Evolutionary conservation across 805 yeast genomes (phyloP), one percentile per base, ranked within the genome.

Genomic region (Saccharomycopsis javanensis): DNA sequence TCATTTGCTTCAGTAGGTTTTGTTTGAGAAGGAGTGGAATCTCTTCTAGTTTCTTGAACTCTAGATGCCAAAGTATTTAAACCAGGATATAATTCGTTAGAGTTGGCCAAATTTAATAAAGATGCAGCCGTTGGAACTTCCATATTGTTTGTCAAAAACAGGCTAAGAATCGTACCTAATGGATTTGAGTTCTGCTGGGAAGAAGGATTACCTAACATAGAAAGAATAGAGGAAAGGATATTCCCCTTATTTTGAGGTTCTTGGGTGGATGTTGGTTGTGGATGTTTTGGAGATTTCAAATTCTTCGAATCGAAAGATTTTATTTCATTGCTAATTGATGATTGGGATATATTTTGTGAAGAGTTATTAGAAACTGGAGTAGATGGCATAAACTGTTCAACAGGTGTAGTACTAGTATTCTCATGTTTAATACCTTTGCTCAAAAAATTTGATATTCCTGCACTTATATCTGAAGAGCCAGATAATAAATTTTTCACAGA

Each of bases 71-170:
- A 53, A 15, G 62, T 55, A 25, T 51, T 56, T 15, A 59, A 34
- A 3, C 62, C 62, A 6, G 62, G 62, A 23, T 59, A 59, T 11
- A 59, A 28, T 38, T 59, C 61, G 30, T 50, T 59, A 11, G 59
- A 56, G 16, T 58, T 58, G 7, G 61, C 57, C 23, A 58, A 50
- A 30, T 51, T 54, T 13, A 56, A 51, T 34, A 58, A 54, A 1
- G 61, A 58, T 15, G 59, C 55, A 15, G 59, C 60, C 4, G 48
- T 42, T 20, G 48, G 48, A 42, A 42, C 48, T 15, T 42, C 48
- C 48, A 42, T 42, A 16, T 25, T 42, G n/a, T 25, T 42, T 42
- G 48, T 28, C 6, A 42, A 42, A 42, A 42, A 42, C 48, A 42
- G 48, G 23, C 48, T 42, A 8, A 42, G 48, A 20, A 42, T 42